phyloP scores from a whole-genome alignment of 1,139 yeast species.

The Yamadazyma songkhlaensis region DNA sequence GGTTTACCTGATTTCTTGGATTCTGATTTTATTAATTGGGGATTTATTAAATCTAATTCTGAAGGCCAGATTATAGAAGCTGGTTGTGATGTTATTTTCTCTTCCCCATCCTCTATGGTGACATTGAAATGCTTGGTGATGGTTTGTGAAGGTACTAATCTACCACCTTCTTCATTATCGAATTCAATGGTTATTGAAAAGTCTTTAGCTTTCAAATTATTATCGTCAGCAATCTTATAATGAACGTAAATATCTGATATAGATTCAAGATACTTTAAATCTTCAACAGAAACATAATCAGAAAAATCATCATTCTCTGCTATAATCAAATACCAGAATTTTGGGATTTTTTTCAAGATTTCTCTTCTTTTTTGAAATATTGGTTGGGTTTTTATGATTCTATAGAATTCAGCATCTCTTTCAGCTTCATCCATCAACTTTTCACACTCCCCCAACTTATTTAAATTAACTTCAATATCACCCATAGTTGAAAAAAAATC shows the following conservation, averaged over 20 bases:
- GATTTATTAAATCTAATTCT: slow-evolving; percentile 52
- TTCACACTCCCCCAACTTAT: slow-evolving; percentile 52
- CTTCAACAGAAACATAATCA: slow-evolving; percentile 64
- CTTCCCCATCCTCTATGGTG: slow-evolving; percentile 47
- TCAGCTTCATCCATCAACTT: slow-evolving; percentile 54
- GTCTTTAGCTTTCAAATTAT: slow-evolving; percentile 38
- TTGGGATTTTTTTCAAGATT: slow-evolving; percentile 49
- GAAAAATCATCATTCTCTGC: slow-evolving; percentile 77
- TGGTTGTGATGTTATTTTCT: slow-evolving; percentile 47
- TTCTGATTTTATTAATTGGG: slow-evolving; percentile 37
- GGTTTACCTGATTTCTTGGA: slow-evolving; percentile 25
- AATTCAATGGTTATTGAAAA: slow-evolving; percentile 59
- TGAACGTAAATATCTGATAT: slow-evolving; percentile 56
- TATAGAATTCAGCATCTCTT: slow-evolving; percentile 47
- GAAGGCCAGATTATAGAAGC: slow-evolving; percentile 60
- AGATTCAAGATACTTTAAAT: slow-evolving; percentile 62
- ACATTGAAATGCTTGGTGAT: slow-evolving; percentile 53
- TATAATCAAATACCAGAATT: slow-evolving; percentile 73
- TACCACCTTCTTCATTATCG: slow-evolving; percentile 19
- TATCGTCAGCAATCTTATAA: slow-evolving; percentile 38
- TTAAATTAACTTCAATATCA: slow-evolving; percentile 12
- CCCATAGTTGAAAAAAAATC: slow-evolving; percentile 1
- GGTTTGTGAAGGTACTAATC: slow-evolving; percentile 47
- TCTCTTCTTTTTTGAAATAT: slow-evolving; percentile 50
- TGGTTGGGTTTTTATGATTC: slow-evolving; percentile 49